Percentiles rank a stretch among this genome's conserved stretches.
phyloP scores from a whole-genome alignment of 2,329 filamentous ascomycete species.

The Claviceps sp. region DNA sequence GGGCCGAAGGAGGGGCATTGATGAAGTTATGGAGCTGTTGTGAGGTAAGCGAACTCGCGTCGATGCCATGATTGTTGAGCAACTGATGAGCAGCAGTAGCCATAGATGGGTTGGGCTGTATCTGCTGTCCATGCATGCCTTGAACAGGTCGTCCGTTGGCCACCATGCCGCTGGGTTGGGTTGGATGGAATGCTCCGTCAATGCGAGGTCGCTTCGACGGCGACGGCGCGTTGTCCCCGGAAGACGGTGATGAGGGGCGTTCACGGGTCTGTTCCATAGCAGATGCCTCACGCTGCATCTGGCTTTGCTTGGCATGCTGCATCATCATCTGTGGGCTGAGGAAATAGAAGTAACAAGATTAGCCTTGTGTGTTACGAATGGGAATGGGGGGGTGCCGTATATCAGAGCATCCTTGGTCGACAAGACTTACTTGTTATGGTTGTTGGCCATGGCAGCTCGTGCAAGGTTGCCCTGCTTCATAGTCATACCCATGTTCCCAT shows the following conservation, averaged over 20 bases:
- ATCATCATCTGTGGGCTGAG: slow-evolving; percentile 58
- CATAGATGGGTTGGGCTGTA: slow-evolving; percentile 37
- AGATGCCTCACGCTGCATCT: slow-evolving; percentile 81
- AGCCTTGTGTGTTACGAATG: not conserved
- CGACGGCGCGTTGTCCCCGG: slow-evolving; percentile 78
- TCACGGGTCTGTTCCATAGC: slow-evolving; percentile 75
- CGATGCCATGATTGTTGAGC: slow-evolving; percentile 58
- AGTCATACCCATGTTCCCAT: slow-evolving; percentile 43
- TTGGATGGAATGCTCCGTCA: slow-evolving; percentile 59
- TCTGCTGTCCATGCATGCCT: slow-evolving; percentile 59
- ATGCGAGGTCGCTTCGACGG: slow-evolving; percentile 82
- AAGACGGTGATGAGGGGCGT: slow-evolving; percentile 68
- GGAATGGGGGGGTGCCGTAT: not conserved
- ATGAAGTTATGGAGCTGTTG: slow-evolving; percentile 59
- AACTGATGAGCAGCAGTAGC: slow-evolving; percentile 44
- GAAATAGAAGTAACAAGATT: not conserved
- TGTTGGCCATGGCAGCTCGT: slow-evolving; percentile 67
- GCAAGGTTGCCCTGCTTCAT: slow-evolving; percentile 52
- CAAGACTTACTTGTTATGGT: slow-evolving; percentile 52
- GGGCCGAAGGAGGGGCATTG: slow-evolving; percentile 42
- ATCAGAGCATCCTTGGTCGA: not conserved
- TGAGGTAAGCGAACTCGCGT: slow-evolving; percentile 57
- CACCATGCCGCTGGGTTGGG: slow-evolving; percentile 52
- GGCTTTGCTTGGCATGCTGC: slow-evolving; percentile 57
- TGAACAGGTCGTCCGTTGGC: slow-evolving; percentile 58